These are phyloP conservation scores for Trypanosoma caninum DNA, from an alignment of 208 protist species.

Conservation along the genomic window DNA sequence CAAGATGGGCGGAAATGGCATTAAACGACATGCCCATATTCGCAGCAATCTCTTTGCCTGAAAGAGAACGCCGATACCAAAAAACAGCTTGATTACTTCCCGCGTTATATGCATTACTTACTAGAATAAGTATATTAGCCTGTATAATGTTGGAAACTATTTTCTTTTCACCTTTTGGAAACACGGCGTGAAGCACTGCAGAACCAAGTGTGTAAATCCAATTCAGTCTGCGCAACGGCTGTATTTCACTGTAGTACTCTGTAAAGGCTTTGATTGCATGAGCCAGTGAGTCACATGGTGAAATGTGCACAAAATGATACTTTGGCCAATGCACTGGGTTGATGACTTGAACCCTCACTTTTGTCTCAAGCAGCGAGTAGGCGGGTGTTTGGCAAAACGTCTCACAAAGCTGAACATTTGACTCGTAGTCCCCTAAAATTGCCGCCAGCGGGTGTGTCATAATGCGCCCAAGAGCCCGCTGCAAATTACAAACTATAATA, in stretches of 20 bases:
- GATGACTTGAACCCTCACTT: conserved; percentile 36
- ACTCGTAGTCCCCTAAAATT: conserved; percentile 69
- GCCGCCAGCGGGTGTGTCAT: conserved; percentile 43
- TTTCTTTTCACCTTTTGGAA: conserved; percentile 51
- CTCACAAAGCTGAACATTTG: conserved; percentile 19
- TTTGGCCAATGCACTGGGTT: conserved; percentile 49
- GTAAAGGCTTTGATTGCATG: conserved; percentile 40
- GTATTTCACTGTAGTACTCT: conserved; percentile 43
- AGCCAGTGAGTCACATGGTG: conserved; percentile 35
- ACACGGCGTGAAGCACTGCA: conserved; percentile 45
- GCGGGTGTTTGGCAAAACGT: conserved; percentile 28
- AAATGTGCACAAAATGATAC: conserved; percentile 13
- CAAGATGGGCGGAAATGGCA: conserved; percentile 30
- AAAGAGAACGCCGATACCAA: neutral
- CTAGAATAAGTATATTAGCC: conserved; percentile 54
- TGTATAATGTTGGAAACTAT: conserved; percentile 52
- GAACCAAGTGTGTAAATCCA: conserved; percentile 67
- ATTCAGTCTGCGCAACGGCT: conserved; percentile 54
- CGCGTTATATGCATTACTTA: conserved; percentile 45
- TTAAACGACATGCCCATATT: conserved; percentile 34
- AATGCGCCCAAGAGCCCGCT: conserved; percentile 34
- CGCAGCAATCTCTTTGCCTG: conserved; percentile 22
- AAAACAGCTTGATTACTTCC: neutral
- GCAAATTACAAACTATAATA: conserved; percentile 43
- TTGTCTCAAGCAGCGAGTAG: conserved; percentile 22